Evolutionary conservation across 805 yeast species (phyloP), one percentile per base, ranked within the genome.

Genomic region (Ogataea henricii): DNA sequence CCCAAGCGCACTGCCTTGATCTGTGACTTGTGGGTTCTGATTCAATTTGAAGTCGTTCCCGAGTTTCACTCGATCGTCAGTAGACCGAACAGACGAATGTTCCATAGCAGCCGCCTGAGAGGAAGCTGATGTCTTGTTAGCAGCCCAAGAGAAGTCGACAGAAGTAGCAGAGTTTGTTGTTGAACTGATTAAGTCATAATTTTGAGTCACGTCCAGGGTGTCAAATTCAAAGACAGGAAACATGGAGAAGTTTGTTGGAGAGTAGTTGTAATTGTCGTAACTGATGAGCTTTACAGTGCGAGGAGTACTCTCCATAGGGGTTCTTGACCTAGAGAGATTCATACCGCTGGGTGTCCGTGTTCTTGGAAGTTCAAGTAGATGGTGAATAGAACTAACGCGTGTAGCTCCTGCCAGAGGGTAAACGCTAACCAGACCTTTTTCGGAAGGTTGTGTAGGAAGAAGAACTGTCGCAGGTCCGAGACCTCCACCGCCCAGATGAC

Each of bases 171-270:
- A 33, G 25, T 41, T 40, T 33, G 35, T 38, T 26, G 23, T 30
- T 3, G 46, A 25, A 5, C 51, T 38, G 14, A 51, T 40, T 14
- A 51, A 40, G 16, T 49, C 57, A 29, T 51, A 47, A 35, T 46
- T 48, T 17, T 49, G 54, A 1, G 54, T 34, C 29, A 52, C 40
- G 18, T 54, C 57, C 21, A 55, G 46, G 9, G 52, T 53, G 38
- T 57, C 58, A 20, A 50, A 39, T 25, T 57, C 61, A 43, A 53
- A 52, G 8, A 38, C 47, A 13, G 61, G 61, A 42, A 57, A 57
- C 6, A 57, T 58, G 3, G 61, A 52, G 37, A 55, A 55, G 35
- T 52, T 48, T 4, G 56, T 50, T 9, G 59, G 61, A 8, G 59
- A 49, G 39, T 55, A 55, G 23, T 36, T 44, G 37, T 51, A 49